Evolutionary conservation across 2,329 filamentous ascomycete species (phyloP).

Genomic region (Fusarium nanum): DNA sequence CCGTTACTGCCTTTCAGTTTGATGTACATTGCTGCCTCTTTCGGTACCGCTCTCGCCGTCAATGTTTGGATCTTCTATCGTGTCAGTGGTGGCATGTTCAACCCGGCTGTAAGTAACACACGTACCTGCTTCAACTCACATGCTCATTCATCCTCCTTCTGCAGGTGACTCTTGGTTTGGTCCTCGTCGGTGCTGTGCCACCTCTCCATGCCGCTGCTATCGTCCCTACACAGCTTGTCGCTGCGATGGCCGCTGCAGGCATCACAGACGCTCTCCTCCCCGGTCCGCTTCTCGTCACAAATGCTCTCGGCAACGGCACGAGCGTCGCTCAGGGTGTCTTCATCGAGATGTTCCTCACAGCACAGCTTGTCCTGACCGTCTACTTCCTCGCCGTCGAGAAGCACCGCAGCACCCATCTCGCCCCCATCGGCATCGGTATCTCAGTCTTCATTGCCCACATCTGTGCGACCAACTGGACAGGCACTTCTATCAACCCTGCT

Average conservation of each 20-base stretch:
- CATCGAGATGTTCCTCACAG: constrained; percentile 74
- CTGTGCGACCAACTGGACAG: constrained; percentile 59
- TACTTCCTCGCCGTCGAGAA: constrained; percentile 80
- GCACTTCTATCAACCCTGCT: constrained; percentile 63
- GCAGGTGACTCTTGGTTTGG: constrained; percentile 68
- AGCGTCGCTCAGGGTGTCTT: constrained; percentile 70
- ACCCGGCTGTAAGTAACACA: constrained; percentile 58
- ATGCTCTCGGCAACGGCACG: constrained; percentile 64
- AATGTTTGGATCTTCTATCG: constrained; percentile 69
- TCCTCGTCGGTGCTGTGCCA: constrained; percentile 68
- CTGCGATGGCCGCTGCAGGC: constrained; percentile 68
- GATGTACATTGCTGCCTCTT: constrained; percentile 62
- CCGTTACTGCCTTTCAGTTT: constrained; percentile 53
- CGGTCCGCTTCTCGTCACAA: constrained; percentile 65
- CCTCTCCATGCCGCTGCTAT: constrained; percentile 63
- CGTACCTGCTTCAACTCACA: neutral
- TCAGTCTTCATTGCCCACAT: constrained; percentile 72
- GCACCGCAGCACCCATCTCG: constrained; percentile 77
- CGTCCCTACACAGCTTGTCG: constrained; percentile 68
- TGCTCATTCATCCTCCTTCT: neutral
- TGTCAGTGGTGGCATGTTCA: constrained; percentile 64
- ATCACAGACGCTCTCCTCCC: constrained; percentile 70
- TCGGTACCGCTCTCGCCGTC: constrained; percentile 62
- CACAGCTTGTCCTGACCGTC: constrained; percentile 71
- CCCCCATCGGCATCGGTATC: constrained; percentile 77